Evolutionary conservation across 2,329 filamentous ascomycete species (phyloP), one percentile per base, ranked within the genome.

Genomic region (Raffaelea albimanens): DNA sequence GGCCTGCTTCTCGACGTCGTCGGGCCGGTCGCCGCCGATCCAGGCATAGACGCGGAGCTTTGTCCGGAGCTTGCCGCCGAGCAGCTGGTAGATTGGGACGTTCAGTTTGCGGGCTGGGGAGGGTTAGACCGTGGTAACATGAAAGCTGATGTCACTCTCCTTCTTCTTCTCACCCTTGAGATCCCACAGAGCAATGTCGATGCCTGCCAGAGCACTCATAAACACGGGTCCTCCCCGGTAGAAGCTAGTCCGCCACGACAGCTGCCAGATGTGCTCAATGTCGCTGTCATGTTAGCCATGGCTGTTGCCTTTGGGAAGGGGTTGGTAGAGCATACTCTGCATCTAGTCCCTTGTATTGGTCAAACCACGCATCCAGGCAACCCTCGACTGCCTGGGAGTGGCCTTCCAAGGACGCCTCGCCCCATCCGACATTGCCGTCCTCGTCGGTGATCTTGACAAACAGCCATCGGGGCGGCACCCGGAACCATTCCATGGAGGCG

Each of bases 101-200:
- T 55, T 57, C 22, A 59, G 52, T 23, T 49, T 43, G 29, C 56
- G 33, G n/a, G 50, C 45, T 53, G 23, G 4, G 16, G 31, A 16
- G 36, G n/a, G n/a, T n/a, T n/a, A n/a, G n/a, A n/a, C n/a, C n/a
- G n/a, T n/a, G n/a, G n/a, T n/a, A n/a, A n/a, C n/a, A n/a, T n/a
- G n/a, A n/a, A n/a, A n/a, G n/a, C n/a, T n/a, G n/a, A n/a, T 29
- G 25, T 29, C 13, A 7, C 13, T 29, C 25, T 29, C 13, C 13
- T 29, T 29, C 25, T 29, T 29, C 25, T 29, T 29, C 54, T 14
- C 57, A 65, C 66, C 67, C 62, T 85, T 84, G 39, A 85, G 64
- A 61, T 85, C 81, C 81, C 81, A 85, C 10, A 85, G 65, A 0
- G 81, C 81, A 59, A 85, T 85, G 59, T 85, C 82, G 51, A 86